Percentiles rank a stretch among this genome's conserved stretches.
These are phyloP conservation scores for Entomortierella chlamydospora DNA, from an alignment of 192 early-diverging fungal species.

Conservation along the genomic window DNA sequence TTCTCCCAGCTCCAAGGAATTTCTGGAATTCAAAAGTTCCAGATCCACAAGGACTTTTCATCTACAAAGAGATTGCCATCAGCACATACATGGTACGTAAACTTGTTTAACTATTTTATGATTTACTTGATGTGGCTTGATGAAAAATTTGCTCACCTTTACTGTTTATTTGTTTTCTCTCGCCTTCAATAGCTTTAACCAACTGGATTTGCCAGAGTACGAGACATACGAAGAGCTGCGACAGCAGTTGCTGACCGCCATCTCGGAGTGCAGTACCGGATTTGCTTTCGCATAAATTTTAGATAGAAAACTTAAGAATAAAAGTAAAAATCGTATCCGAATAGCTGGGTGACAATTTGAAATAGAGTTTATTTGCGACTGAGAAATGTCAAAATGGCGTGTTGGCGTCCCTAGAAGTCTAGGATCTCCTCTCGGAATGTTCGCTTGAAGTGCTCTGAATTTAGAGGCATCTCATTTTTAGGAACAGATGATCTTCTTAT, in stretches of 20 bases:
- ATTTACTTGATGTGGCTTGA: neutral
- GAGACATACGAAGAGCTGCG: constrained; percentile 92
- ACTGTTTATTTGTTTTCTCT: constrained; percentile 17
- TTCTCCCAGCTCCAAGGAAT: constrained; percentile 94
- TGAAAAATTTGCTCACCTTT: neutral
- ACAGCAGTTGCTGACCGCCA: constrained; percentile 84
- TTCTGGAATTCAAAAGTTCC: constrained; percentile 97
- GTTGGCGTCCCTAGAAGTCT: no score
- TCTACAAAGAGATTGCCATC: constrained; percentile 89
- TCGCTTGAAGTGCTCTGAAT: no score
- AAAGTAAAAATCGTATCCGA: no score
- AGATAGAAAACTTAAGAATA: no score
- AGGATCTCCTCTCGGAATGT: no score
- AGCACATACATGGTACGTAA: constrained; percentile 93
- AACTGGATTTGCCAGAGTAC: constrained; percentile 95
- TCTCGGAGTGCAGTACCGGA: constrained; percentile 92
- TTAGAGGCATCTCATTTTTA: no score
- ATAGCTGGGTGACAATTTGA: no score
- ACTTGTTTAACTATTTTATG: neutral
- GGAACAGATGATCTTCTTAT: no score
- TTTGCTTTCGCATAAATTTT: constrained; percentile 82
- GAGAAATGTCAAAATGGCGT: no score
- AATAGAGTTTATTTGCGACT: no score
- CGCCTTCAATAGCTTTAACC: constrained; percentile 84
- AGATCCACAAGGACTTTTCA: constrained; percentile 97